Evolutionary conservation across 2,329 filamentous ascomycete genomes (phyloP).

Genomic region (Neopestalotiopsis sp.): DNA sequence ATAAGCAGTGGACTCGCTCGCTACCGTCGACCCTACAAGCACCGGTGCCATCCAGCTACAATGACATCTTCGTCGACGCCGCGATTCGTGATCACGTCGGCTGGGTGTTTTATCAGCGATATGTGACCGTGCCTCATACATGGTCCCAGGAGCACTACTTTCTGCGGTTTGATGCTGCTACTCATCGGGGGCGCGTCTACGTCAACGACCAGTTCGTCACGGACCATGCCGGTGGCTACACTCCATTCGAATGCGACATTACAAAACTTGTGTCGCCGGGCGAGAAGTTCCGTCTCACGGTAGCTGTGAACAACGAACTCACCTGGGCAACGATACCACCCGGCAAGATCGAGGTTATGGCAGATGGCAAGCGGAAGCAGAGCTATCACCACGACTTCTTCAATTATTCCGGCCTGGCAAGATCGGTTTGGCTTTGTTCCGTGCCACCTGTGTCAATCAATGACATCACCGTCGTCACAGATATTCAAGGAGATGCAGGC

Average conservation of each 20-base stretch:
- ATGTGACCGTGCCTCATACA: conserved; percentile 29
- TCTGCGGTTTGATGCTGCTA: conserved; percentile 35
- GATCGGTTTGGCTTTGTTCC: background rate
- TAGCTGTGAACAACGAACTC: conserved; percentile 38
- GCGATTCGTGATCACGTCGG: conserved; percentile 36
- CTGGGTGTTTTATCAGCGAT: conserved; percentile 38
- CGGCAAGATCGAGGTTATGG: conserved; percentile 20
- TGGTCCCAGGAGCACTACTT: conserved; percentile 28
- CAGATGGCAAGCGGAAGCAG: conserved; percentile 4
- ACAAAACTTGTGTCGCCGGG: conserved; percentile 28
- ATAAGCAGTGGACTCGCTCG: conserved; percentile 34
- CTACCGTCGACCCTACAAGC: conserved; percentile 32
- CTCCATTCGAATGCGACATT: conserved; percentile 34
- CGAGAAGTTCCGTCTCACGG: conserved; percentile 33
- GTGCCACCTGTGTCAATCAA: background rate
- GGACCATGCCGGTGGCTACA: conserved; percentile 35
- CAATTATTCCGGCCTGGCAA: background rate
- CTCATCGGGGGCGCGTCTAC: conserved; percentile 34
- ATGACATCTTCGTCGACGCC: conserved; percentile 30
- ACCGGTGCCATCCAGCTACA: conserved; percentile 33
- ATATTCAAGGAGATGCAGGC: background rate
- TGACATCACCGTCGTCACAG: background rate
- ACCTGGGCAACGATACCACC: conserved; percentile 37
- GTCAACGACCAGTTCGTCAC: conserved; percentile 31
- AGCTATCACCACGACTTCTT: background rate